Evolutionary conservation across 331 rosid species (phyloP).

Genomic region (Malus hybrid): DNA sequence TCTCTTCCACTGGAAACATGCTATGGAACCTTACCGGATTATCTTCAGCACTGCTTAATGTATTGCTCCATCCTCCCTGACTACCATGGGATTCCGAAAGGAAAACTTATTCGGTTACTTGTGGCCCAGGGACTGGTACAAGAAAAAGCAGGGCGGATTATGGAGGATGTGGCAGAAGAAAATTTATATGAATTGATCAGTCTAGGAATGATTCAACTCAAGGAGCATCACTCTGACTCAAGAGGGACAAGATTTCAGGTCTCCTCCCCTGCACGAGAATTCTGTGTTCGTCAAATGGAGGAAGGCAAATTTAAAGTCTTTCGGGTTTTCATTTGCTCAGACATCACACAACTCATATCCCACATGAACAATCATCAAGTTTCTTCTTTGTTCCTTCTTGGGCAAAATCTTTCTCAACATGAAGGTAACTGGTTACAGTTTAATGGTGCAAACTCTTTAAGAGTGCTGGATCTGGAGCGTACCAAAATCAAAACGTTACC

Average conservation of each 20-base stretch:
- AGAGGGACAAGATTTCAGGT: conserved; percentile 5
- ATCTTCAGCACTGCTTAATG: conserved; percentile 1
- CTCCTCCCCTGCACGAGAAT: not conserved
- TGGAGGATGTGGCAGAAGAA: conserved; percentile 19
- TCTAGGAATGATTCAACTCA: conserved; percentile 7
- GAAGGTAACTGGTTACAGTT: conserved; percentile 1
- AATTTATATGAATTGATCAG: conserved; percentile 10
- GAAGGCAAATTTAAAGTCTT: conserved; percentile 3
- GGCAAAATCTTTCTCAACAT: conserved; percentile 1
- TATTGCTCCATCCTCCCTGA: conserved; percentile 24
- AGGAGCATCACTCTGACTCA: not conserved
- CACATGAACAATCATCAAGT: not conserved
- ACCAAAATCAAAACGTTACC: conserved; percentile 11
- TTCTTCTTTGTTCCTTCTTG: conserved; percentile 13
- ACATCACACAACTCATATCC: not conserved
- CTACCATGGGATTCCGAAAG: conserved; percentile 2
- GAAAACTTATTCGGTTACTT: conserved; percentile 16
- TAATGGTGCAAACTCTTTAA: conserved; percentile 1
- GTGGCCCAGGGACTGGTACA: conserved; percentile 21
- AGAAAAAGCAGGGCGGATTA: conserved; percentile 4
- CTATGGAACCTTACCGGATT: not conserved
- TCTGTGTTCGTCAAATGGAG: conserved; percentile 11
- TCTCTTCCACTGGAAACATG: not conserved
- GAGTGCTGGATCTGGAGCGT: conserved; percentile 17
- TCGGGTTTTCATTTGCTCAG: not conserved